phyloP scores from a whole-genome alignment of 2,329 filamentous ascomycete genomes.

The Aureobasidium musti region DNA sequence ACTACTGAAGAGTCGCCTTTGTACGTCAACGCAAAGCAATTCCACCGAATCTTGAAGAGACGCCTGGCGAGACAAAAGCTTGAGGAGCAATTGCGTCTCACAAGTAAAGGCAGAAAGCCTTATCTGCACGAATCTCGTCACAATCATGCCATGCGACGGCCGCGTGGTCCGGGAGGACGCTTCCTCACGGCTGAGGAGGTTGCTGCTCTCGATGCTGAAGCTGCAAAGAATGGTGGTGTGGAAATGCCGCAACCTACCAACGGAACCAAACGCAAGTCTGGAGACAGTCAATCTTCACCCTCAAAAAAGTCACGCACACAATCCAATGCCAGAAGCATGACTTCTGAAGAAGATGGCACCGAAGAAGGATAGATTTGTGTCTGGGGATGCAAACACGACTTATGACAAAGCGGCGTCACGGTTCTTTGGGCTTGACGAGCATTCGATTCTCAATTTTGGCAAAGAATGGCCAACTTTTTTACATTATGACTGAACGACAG shows the following conservation, averaged over 20 bases:
- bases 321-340: slow-evolving; percentile 32
- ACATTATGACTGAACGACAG: slow-evolving; percentile 20
- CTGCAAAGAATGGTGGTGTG: slow-evolving; percentile 42
- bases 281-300: slow-evolving; percentile 29
- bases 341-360: slow-evolving; percentile 40
- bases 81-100: slow-evolving; percentile 87
- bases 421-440: neutral
- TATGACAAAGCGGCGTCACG: slow-evolving; percentile 18
- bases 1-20: slow-evolving; percentile 86
- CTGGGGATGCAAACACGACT: slow-evolving; percentile 13
- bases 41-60: slow-evolving; percentile 93
- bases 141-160: slow-evolving; percentile 96
- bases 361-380: slow-evolving; percentile 41
- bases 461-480: neutral
- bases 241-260: slow-evolving; percentile 36
- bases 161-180: slow-evolving; percentile 87
- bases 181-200: slow-evolving; percentile 98
- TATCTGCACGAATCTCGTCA: slow-evolving; percentile 97
- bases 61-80: slow-evolving; percentile 89
- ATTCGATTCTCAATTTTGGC: slow-evolving; percentile 12
- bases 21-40: slow-evolving; percentile 98
- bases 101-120: slow-evolving; percentile 92
- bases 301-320: slow-evolving; percentile 35
- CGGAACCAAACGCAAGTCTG: slow-evolving; percentile 54
- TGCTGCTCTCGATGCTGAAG: slow-evolving; percentile 63